Conservation (phyloP, 2,329 filamentous ascomycete genomes). For the Gaeumannomyces sp. region DNA sequence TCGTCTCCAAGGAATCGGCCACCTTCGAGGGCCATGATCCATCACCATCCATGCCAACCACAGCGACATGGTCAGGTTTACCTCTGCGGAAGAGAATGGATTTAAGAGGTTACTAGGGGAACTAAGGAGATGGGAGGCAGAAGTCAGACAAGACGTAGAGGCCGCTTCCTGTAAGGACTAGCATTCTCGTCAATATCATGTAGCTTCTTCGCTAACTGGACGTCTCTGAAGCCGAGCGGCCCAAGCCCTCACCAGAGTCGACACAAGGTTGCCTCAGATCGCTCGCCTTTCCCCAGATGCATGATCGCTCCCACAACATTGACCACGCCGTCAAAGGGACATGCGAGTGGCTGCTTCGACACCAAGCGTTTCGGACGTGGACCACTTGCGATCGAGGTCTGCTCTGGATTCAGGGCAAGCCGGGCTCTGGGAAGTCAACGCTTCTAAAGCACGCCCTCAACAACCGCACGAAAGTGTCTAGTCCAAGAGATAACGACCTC, state of each 20-base stretch:
- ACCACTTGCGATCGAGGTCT: conserved; percentile 16
- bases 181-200: background rate
- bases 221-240: background rate
- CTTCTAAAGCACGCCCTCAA: conserved; percentile 27
- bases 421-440: conserved; percentile 22
- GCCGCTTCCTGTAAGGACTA: background rate
- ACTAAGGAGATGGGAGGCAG: background rate
- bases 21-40: conserved; percentile 22
- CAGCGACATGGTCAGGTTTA: conserved; percentile 27
- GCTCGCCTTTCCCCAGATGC: conserved; percentile 25
- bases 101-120: conserved; percentile 19
- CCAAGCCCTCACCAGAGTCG: background rate
- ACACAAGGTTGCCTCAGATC: conserved; percentile 25
- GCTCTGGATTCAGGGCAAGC: conserved; percentile 34
- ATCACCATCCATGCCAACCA: conserved; percentile 27
- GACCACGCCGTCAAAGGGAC: conserved; percentile 19
- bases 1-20: conserved; percentile 26
- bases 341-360: conserved; percentile 25
- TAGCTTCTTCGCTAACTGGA: background rate
- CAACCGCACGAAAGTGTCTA: background rate
- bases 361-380: conserved; percentile 17
- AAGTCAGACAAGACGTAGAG: no score
- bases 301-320: conserved; percentile 20
- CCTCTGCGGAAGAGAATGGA: conserved; percentile 21
- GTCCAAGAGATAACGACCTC: background rate